Conservation (phyloP, 805 yeast species). For the Candida anglica region DNA sequence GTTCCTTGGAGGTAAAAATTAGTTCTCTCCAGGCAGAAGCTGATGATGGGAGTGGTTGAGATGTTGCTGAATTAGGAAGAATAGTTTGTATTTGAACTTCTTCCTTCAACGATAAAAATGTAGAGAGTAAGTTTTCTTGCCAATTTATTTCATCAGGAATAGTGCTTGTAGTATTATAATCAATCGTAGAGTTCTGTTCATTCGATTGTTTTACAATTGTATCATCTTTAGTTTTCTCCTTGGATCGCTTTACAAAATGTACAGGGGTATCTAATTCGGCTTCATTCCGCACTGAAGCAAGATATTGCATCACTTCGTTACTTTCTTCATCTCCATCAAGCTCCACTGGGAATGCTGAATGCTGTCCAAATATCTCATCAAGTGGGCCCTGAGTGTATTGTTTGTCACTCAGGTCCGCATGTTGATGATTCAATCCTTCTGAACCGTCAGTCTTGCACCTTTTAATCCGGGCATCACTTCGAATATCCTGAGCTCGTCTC, state of each 20-base stretch:
- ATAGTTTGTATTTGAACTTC: too few species aligned
- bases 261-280: slow-evolving; percentile 21
- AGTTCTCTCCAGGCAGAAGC: slow-evolving; percentile 29
- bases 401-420: not conserved
- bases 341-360: slow-evolving; percentile 21
- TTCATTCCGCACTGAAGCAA: slow-evolving; percentile 26
- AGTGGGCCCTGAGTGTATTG: slow-evolving; percentile 14
- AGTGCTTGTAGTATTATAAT: slow-evolving; percentile 1
- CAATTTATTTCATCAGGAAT: slow-evolving; percentile 3
- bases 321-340: slow-evolving; percentile 5
- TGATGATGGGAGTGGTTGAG: slow-evolving; percentile 10
- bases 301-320: slow-evolving; percentile 18
- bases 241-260: slow-evolving; percentile 6
- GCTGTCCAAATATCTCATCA: slow-evolving; percentile 27
- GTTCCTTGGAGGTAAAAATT: slow-evolving; percentile 19
- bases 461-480: too few species aligned
- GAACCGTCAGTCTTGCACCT: not conserved
- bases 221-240: not conserved
- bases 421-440: not conserved
- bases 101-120: slow-evolving; percentile 7
- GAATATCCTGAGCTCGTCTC: too few species aligned
- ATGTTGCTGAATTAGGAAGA: too few species aligned
- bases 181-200: slow-evolving; percentile 1
- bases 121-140: slow-evolving; percentile 6
- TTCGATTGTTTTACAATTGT: slow-evolving; percentile 2